Base-by-base conservation (phyloP, 2,329 filamentous ascomycete genomes). In the Aspergillus clavatus region DNA sequence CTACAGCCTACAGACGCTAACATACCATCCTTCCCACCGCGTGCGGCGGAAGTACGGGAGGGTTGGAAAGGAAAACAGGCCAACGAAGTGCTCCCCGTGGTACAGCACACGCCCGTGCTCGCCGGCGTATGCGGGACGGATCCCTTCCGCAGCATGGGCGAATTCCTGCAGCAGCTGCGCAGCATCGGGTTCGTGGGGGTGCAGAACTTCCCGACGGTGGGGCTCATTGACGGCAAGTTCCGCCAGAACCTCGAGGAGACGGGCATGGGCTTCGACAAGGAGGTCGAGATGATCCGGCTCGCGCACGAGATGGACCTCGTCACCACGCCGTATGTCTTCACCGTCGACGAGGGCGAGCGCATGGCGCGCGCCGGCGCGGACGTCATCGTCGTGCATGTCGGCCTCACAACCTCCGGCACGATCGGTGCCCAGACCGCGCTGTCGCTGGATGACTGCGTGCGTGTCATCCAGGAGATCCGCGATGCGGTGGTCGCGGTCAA, bases 181-280 rank as follows among this genome's bases (percentile, higher is more conserved):
- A 73, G 74, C 1, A 63, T 84, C 12, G 84, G 84, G 0, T 86
- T 87, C 52, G 77, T 78, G 1, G 84, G 84, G 1, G 75, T 87
- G 11, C 84, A 87, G 62, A 87, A 87, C 56, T 87, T 87, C 59
- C 84, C 84, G 1, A 87, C 84, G 0, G 83, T 87, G 1, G 84
- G 84, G 0, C 68, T 87, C 18, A 82, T 87, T 27, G 84, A 87
- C 61, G 83, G 82, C 1, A 73, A 73, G 10, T 87, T 87, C 59
- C 75, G 84, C 10, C 72, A 74, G 18, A 82, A 83, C 52, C 72
- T 88, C 1, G 84, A 87, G 59, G 83, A 86, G 62, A 87, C 83
- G 1, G 83, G 80, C 7, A 87, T 87, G 82, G 78, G 79, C 1
- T 87, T 81, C 57, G 76, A 75, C 12, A 67, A 74, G 6, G 84